A percentile compares a stretch with the other conserved stretches of the same genome.
These are phyloP conservation scores for Calonectria crousiana DNA, from an alignment of 2,329 filamentous ascomycete genomes.

Conservation along the genomic window DNA sequence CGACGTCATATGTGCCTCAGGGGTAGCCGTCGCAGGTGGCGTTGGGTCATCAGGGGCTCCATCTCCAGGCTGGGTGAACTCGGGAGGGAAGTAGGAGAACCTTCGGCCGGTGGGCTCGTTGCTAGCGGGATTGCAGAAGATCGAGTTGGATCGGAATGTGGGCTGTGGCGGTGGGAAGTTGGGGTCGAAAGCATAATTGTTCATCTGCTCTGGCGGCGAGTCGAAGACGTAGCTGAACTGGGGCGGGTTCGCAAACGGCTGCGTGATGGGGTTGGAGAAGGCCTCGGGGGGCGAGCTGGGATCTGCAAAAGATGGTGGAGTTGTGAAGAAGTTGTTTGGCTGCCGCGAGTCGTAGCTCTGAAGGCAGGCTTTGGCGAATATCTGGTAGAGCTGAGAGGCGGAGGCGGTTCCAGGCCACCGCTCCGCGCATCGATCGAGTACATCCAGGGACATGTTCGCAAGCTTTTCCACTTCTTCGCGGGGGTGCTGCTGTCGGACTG, in stretches of 20 bases:
- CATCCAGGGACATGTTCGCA: conserved; percentile 80
- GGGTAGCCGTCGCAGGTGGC: conserved; percentile 47
- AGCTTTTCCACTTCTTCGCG: conserved; percentile 82
- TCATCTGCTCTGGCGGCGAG: conserved; percentile 66
- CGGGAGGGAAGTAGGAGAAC: conserved; percentile 75
- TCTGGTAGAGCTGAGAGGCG: conserved; percentile 87
- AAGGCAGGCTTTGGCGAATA: conserved; percentile 86
- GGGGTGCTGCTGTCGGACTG: conserved; percentile 79
- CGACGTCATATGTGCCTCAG: conserved; percentile 45
- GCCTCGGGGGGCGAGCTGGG: conserved; percentile 48
- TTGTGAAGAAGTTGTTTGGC: conserved; percentile 49
- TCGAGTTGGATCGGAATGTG: conserved; percentile 75
- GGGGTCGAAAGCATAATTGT: conserved; percentile 58
- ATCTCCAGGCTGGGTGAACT: conserved; percentile 54
- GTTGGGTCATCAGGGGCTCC: conserved; percentile 50
- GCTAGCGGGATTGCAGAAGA: conserved; percentile 70
- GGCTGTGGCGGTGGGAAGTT: conserved; percentile 60
- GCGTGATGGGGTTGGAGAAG: conserved; percentile 45
- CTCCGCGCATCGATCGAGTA: conserved; percentile 83
- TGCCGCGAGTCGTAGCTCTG: conserved; percentile 81
- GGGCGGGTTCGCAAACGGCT: conserved; percentile 61
- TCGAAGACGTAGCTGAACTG: conserved; percentile 72
- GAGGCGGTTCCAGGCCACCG: conserved; percentile 92
- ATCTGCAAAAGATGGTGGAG: conserved; percentile 49
- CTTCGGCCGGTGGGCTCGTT: conserved; percentile 67